phyloP scores from a whole-genome alignment of 352 stramenopile genomes.

The Albugo laibachii region DNA sequence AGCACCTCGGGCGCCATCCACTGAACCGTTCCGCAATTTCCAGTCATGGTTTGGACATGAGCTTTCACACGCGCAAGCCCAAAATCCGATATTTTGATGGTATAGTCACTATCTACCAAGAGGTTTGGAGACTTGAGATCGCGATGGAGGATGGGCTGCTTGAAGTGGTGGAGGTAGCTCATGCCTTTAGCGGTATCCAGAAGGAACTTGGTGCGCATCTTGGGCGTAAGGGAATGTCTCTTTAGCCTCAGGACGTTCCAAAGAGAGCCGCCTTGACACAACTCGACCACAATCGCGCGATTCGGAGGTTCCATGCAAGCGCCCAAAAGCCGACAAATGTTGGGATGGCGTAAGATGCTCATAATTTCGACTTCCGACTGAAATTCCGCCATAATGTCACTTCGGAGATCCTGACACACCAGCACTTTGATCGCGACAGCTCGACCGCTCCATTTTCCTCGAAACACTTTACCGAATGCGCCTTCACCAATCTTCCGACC shows the following conservation, averaged over 20 bases:
- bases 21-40: conserved; percentile 55
- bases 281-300: neutral
- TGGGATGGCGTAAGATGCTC: conserved; percentile 1
- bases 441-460: conserved; percentile 6
- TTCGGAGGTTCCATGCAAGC: neutral
- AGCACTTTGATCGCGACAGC: conserved; percentile 6
- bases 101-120: conserved; percentile 16
- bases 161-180: conserved; percentile 20
- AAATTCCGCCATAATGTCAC: conserved; percentile 7
- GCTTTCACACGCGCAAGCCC: conserved; percentile 51
- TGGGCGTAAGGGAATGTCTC: neutral
- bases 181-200: conserved; percentile 15
- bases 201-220: neutral
- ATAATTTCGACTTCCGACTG: conserved; percentile 9
- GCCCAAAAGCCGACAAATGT: neutral
- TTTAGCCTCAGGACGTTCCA: neutral
- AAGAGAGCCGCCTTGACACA: neutral
- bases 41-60: conserved; percentile 66
- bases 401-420: conserved; percentile 7
- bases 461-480: conserved; percentile 7
- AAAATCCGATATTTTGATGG: conserved; percentile 33
- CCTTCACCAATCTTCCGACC: conserved; percentile 7
- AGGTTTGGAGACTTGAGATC: conserved; percentile 26
- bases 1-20: conserved; percentile 62
- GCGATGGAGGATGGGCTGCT: conserved; percentile 25